Conservation (phyloP, 1,139 yeast genomes). For the Sugiyamaella xylanicola region DNA sequence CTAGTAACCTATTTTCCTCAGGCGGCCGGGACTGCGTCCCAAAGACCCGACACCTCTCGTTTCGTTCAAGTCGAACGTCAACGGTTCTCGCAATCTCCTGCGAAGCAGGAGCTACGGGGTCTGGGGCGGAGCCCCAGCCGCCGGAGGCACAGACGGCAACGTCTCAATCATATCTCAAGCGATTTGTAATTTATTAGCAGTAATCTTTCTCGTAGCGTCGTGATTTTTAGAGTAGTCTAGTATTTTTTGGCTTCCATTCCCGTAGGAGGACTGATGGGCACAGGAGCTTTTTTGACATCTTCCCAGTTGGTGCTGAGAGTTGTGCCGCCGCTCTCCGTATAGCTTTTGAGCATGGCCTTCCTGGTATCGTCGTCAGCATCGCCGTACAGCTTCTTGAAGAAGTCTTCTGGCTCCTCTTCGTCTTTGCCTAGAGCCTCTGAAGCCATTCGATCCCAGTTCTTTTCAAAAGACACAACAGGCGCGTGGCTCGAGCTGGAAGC, state of each 20-base stretch:
- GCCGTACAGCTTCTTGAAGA: constrained; percentile 73
- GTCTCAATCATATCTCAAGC: too few relatives aligned
- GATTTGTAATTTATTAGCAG: too few relatives aligned
- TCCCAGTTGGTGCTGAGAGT: constrained; percentile 92
- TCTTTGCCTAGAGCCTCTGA: constrained; percentile 53
- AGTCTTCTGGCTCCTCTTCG: constrained; percentile 44
- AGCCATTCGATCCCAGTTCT: constrained; percentile 74
- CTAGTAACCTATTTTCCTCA: too few relatives aligned
- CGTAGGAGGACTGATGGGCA: constrained; percentile 77
- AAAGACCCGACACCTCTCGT: too few relatives aligned
- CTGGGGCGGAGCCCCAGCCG: too few relatives aligned
- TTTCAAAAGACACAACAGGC: constrained; percentile 29
- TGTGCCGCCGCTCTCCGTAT: constrained; percentile 91
- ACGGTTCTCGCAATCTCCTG: too few relatives aligned
- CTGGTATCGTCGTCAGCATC: constrained; percentile 85
- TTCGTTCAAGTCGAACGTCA: too few relatives aligned
- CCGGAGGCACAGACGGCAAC: too few relatives aligned
- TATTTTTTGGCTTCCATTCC: constrained; percentile 46
- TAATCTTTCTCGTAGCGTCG: too few relatives aligned
- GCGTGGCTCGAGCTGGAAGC: neutral
- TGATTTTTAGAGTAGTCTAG: too few relatives aligned
- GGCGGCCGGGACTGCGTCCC: too few relatives aligned
- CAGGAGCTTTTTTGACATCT: constrained; percentile 71
- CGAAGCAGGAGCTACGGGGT: too few relatives aligned
- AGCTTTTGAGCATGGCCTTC: constrained; percentile 97